phyloP scores from a whole-genome alignment of 768 basidiomycete genomes.

The Tubosaeta brunneosetosa region DNA sequence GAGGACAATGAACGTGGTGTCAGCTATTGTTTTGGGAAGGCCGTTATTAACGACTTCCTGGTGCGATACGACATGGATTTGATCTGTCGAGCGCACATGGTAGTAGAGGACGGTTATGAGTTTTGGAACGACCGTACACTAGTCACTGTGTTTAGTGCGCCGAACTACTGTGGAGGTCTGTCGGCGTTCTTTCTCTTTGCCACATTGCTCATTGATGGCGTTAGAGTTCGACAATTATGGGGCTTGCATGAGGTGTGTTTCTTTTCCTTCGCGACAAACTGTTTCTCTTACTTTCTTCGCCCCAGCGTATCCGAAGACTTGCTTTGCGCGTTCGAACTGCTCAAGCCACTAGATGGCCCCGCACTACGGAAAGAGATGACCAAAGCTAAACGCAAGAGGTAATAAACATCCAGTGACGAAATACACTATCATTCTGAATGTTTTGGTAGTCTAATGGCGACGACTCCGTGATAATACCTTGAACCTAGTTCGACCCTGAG shows the following conservation, averaged over 20 bases:
- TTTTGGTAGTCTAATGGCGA: constrained; percentile 30
- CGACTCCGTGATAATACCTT: constrained; percentile 23
- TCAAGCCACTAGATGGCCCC: constrained; percentile 92
- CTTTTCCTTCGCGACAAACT: background rate
- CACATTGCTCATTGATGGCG: constrained; percentile 13
- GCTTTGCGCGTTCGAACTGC: constrained; percentile 93
- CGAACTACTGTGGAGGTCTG: constrained; percentile 94
- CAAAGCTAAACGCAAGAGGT: constrained; percentile 98
- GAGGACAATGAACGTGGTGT: constrained; percentile 99
- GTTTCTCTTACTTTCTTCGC: constrained; percentile 13
- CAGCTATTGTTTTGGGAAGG: constrained; percentile 98
- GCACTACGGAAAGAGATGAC: constrained; percentile 98
- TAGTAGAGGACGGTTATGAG: constrained; percentile 98
- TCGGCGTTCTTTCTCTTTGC: constrained; percentile 15
- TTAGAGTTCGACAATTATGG: constrained; percentile 94
- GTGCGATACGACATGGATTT: constrained; percentile 97
- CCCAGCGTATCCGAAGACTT: constrained; percentile 91
- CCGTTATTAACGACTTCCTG: constrained; percentile 94
- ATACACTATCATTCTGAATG: background rate
- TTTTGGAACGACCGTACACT: constrained; percentile 99
- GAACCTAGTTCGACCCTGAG: constrained; percentile 1
- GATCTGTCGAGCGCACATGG: constrained; percentile 99
- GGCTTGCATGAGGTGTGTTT: constrained; percentile 81
- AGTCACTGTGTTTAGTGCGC: constrained; percentile 98
- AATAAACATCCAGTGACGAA: background rate